phyloP scores from a whole-genome alignment of 441 rosid species.

The Francoa sonchifolia region DNA sequence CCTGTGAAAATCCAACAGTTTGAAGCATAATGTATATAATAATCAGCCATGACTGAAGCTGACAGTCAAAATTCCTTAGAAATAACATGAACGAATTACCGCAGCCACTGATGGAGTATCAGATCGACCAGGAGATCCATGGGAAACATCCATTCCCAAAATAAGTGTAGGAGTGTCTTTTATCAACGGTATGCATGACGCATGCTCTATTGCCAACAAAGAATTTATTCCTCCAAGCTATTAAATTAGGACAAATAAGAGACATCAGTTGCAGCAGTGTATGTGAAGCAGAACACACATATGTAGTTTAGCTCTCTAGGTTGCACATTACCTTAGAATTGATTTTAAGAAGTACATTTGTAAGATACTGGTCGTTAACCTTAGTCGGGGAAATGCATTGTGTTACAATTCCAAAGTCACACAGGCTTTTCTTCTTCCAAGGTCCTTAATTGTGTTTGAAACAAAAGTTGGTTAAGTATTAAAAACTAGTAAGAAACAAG shows the following conservation, averaged over 20 bases:
- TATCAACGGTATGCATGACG: constrained; percentile 40
- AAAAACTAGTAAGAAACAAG: neutral
- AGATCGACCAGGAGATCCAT: constrained; percentile 76
- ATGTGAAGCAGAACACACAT: constrained; percentile 5
- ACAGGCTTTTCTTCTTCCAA: constrained; percentile 75
- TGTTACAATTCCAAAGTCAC: constrained; percentile 60
- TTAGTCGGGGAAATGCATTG: constrained; percentile 75
- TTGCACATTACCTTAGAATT: constrained; percentile 57
- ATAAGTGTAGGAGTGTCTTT: constrained; percentile 66
- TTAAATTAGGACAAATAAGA: constrained; percentile 11
- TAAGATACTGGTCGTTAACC: constrained; percentile 69
- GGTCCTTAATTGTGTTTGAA: constrained; percentile 44
- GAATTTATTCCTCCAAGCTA: constrained; percentile 97
- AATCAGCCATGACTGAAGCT: too few species aligned
- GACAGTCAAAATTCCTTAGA: neutral
- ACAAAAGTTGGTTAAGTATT: constrained; percentile 8
- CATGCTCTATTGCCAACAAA: constrained; percentile 53
- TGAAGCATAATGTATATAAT: too few species aligned
- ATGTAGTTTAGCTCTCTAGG: constrained; percentile 6
- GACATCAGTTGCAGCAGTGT: constrained; percentile 1
- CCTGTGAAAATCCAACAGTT: too few species aligned
- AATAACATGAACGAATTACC: constrained; percentile 26
- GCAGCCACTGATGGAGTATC: constrained; percentile 79
- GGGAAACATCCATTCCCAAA: constrained; percentile 97
- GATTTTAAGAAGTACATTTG: constrained; percentile 85